Percentiles rank a stretch among this genome's conserved stretches.
These are phyloP conservation scores for Pseudonitzschia pungens DNA, from an alignment of 108 stramenopile species.

Conservation along the genomic window DNA sequence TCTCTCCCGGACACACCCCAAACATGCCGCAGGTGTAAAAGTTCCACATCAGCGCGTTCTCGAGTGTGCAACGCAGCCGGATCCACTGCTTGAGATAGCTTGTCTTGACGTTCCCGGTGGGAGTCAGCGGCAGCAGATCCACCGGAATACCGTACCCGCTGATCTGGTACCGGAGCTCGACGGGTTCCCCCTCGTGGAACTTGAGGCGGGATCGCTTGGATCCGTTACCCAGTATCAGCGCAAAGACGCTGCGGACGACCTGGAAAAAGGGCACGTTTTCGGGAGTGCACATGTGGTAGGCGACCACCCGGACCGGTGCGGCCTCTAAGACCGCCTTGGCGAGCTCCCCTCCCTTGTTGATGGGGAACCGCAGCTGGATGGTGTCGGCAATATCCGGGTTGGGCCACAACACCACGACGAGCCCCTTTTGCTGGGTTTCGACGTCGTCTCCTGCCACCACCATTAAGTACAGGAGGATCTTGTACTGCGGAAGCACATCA, in stretches of 20 bases:
- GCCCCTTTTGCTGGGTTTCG: constrained; percentile 4
- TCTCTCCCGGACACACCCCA: not conserved
- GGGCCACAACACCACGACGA: constrained; percentile 2
- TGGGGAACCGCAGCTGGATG: not conserved
- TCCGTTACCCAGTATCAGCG: not conserved
- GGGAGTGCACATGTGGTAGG: constrained; percentile 1
- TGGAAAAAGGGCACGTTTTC: not conserved
- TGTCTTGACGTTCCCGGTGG: constrained; percentile 17
- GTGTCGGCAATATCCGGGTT: constrained; percentile 1
- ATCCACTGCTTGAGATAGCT: constrained; percentile 29
- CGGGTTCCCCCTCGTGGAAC: not conserved
- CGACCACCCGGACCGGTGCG: not conserved
- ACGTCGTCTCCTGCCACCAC: not conserved
- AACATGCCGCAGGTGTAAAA: not conserved
- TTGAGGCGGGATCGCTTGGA: not conserved
- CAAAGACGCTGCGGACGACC: not conserved
- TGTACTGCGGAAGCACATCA: not conserved
- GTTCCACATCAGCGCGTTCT: not conserved
- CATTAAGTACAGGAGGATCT: constrained; percentile 4
- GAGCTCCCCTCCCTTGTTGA: not conserved
- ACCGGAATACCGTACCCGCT: constrained; percentile 25
- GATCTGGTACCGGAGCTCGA: constrained; percentile 18
- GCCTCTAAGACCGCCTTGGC: not conserved
- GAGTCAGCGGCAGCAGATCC: constrained; percentile 15
- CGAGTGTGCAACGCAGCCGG: not conserved